Evolutionary conservation across 495 filamentous ascomycete genomes (phyloP).

Genomic region (Neurospora pannonica): DNA sequence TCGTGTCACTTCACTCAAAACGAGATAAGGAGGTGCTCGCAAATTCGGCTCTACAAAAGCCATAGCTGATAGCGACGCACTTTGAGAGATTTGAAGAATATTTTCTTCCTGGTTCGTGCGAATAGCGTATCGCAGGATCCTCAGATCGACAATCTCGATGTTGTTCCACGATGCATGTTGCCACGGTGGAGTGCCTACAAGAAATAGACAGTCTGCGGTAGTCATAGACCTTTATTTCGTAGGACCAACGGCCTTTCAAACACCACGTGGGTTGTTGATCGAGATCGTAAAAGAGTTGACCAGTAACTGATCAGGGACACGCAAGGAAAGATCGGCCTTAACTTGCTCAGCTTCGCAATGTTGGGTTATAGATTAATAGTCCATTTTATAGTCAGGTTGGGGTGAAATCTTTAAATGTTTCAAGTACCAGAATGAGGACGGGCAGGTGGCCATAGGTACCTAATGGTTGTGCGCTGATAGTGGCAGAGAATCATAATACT

Average conservation of each 20-base stretch:
- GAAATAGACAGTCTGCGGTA: not conserved
- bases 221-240: not conserved
- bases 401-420: not conserved
- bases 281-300: not conserved
- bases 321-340: not conserved
- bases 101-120: not conserved
- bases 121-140: not conserved
- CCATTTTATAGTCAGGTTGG: not conserved
- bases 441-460: not conserved
- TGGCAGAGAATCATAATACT: not conserved
- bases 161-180: not conserved
- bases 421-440: not conserved
- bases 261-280: not conserved
- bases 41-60: no score
- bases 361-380: not conserved
- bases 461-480: not conserved
- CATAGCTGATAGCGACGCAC: no score
- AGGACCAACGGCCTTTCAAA: not conserved
- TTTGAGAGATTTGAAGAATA: not conserved
- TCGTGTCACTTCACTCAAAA: not conserved
- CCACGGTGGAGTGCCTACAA: not conserved
- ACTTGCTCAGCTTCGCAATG: not conserved
- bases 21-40: no score
- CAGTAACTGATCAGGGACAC: not conserved
- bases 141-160: not conserved